Base-by-base conservation (phyloP, 1,284 basidiomycete species). In the Wallemia ichthyophaga region DNA sequence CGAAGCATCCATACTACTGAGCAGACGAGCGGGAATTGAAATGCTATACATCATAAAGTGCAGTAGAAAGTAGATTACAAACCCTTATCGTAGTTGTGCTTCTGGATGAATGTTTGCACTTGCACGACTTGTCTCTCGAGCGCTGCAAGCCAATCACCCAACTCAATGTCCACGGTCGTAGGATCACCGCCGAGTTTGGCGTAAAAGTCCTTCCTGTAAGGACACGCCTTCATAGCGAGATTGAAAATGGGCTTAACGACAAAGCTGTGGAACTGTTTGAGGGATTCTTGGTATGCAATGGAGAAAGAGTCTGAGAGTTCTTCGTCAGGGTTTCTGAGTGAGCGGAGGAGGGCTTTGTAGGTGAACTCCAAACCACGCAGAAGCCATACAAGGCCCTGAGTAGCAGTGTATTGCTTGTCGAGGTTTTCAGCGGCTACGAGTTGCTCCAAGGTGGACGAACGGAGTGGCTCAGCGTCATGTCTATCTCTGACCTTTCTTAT, bases 221-320 rank as follows among this genome's bases (percentile, higher is more conserved):
- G 92, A 73, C 89, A 95, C 0, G 91, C 88, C 67, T 84, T 94
- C 86, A 98, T 88, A 2, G 92, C 92, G 56, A 91, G 77, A 85
- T 78, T 67, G 71, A 96, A 96, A 37, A 92, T 67, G 19, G 81
- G 81, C 67, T 81, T 82, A 58, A 94, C 79, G 64, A 96, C 71
- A 66, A 96, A 85, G 64, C 80, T 84, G 71, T 98, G 92, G 71
- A 82, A 79, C 67, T 81, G 75, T 71, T 82, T 88, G 66, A 98
- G 74, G 24, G 82, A 88, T 17, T 64, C 74, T 55, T 82, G 82
- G 71, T 99, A 99, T 0, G 83, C 78, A 60, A 81, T 80, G 31
- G 74, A 80, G 71, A 99, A 98, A 37, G 83, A 83, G 1, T 66
- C 72, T 7, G 77, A 68, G 23, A 98, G 77, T 68, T 94, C 85